Base-by-base conservation (phyloP, 768 basidiomycete genomes). In the Podaxis sp. region DNA sequence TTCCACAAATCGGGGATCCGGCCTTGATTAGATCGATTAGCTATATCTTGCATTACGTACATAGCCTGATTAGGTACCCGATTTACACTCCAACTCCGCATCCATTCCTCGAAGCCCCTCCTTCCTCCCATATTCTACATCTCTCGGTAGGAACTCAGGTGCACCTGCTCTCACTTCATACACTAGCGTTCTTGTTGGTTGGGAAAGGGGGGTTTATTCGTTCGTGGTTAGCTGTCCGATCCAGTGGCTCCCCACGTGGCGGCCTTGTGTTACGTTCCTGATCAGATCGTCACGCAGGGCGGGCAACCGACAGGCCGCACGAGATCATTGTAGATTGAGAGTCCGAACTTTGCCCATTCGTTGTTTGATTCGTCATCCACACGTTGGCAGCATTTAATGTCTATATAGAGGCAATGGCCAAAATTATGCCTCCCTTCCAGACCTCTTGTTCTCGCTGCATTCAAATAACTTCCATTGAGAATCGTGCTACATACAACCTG, bases 251-350 rank as follows among this genome's bases (percentile, higher is more conserved):
- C 12, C 60, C 61, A 56, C 55, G 54, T 62, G 61, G 61, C 12
- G 20, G 3, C 61, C 61, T 62, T 40, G 53, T 51, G 53, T 62
- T 62, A 62, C 53, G 61, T 62, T 62, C 61, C 61, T 62, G 61
- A 62, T 62, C 61, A 62, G 61, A 62, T 62, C 61, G 55, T 62
- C 55, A 56, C 61, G 30, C 59, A 60, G 59, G 51, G 51, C 13
- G 24, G 49, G 37, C 48, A 38, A 12, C 48, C 58, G 40, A 52
- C 48, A 60, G 24, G 3, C 50, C 40, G 38, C 59, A 52, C 44
- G 51, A 60, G 59, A 60, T 60, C 59, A 60, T 53, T 60, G 51
- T 28, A 52, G 59, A 60, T 60, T 60, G 7, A 60, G 50, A 60
- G 51, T 62, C 61, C 55, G 61, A 38, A 56, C 30, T 62, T 49